phyloP scores from a whole-genome alignment of 2,329 filamentous ascomycete genomes.

The Blumeria hordei region DNA sequence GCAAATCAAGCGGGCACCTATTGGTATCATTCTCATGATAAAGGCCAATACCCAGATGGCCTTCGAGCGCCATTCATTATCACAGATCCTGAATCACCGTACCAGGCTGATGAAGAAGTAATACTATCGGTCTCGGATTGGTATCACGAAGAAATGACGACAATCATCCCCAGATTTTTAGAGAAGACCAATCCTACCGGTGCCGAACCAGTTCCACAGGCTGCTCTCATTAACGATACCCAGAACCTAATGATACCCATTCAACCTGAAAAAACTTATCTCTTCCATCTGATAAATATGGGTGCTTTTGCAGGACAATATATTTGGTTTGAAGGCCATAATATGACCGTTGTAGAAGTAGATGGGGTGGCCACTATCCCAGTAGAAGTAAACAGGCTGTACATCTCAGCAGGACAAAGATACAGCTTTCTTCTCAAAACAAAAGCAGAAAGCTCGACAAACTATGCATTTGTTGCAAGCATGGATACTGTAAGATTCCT shows the following conservation, averaged over 20 bases:
- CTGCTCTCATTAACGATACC: conserved; percentile 48
- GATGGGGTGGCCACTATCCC: conserved; percentile 43
- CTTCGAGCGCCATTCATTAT: conserved; percentile 31
- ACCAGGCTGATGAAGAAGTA: conserved; percentile 28
- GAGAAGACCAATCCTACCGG: conserved; percentile 24
- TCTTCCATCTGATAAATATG: conserved; percentile 49
- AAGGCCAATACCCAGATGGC: conserved; percentile 32
- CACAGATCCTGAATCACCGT: conserved; percentile 25
- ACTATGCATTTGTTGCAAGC: conserved; percentile 42
- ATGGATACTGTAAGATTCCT: conserved; percentile 30
- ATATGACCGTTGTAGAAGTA: conserved; percentile 45
- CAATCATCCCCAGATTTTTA: conserved; percentile 20
- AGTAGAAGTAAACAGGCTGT: conserved; percentile 35
- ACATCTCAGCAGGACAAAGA: conserved; percentile 43
- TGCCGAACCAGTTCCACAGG: conserved; percentile 36
- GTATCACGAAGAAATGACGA: conserved; percentile 31
- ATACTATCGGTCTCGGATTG: conserved; percentile 33
- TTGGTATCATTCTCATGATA: conserved; percentile 44
- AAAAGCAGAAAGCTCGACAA: conserved; percentile 32
- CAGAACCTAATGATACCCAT: conserved; percentile 33
- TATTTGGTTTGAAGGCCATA: conserved; percentile 41
- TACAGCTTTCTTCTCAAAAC: conserved; percentile 38
- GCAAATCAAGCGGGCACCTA: conserved; percentile 45
- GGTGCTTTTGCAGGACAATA: conserved; percentile 47
- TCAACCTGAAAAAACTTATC: conserved; percentile 43